phyloP scores from a whole-genome alignment of 2,329 filamentous ascomycete species.

The Penicillium sp. region DNA sequence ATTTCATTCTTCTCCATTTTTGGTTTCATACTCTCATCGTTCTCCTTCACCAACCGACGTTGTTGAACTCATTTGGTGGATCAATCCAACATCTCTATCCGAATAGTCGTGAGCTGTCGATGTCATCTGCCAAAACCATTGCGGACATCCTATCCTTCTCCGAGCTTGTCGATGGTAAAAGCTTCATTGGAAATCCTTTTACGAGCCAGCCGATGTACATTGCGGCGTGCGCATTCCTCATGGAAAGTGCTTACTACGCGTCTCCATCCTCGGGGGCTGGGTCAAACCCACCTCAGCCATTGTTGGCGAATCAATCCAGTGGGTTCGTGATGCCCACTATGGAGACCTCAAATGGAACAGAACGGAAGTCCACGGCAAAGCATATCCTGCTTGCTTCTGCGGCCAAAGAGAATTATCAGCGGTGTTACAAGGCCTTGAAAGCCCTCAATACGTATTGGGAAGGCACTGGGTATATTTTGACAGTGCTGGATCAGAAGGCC shows the following conservation, averaged over 20 bases:
- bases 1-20: conserved; percentile 81
- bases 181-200: conserved; percentile 84
- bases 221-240: conserved; percentile 82
- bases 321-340: conserved; percentile 38
- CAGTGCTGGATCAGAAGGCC: conserved; percentile 80
- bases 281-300: conserved; percentile 48
- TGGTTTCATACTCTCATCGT: conserved; percentile 90
- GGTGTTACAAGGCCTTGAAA: conserved; percentile 79
- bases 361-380: conserved; percentile 50
- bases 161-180: conserved; percentile 80
- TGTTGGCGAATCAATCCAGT: conserved; percentile 35
- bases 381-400: conserved; percentile 77
- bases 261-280: conserved; percentile 63
- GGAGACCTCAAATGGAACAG: conserved; percentile 28
- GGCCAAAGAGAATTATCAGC: conserved; percentile 82
- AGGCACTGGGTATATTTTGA: conserved; percentile 82
- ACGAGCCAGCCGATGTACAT: conserved; percentile 91
- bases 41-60: conserved; percentile 77
- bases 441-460: conserved; percentile 84
- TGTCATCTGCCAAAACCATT: conserved; percentile 89
- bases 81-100: conserved; percentile 70
- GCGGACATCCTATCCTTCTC: conserved; percentile 85
- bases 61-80: conserved; percentile 73
- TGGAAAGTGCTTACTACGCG: conserved; percentile 73
- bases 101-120: conserved; percentile 76